phyloP scores from a whole-genome alignment of 768 basidiomycete species.

The Candolleomyces eurysporus region DNA sequence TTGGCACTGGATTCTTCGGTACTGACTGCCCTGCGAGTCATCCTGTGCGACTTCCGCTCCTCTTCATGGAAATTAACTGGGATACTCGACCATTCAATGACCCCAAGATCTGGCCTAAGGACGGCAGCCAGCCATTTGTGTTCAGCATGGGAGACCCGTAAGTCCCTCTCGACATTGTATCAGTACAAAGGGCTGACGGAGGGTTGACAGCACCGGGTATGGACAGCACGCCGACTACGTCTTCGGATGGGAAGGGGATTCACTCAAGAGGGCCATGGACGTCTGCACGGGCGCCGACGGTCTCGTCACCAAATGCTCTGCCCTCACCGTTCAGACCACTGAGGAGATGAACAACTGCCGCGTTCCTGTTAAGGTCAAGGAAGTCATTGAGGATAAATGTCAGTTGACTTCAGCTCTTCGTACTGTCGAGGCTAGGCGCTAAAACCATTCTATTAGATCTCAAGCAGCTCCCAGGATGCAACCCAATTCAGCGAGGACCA shows the following conservation, averaged over 20 bases:
- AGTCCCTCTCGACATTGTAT: not conserved
- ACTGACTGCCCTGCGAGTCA: slow-evolving; percentile 9
- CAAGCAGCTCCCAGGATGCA: slow-evolving; percentile 8
- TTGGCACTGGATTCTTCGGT: slow-evolving; percentile 7
- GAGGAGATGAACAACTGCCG: slow-evolving; percentile 10
- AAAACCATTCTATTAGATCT: not conserved
- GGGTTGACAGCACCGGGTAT: slow-evolving; percentile 5
- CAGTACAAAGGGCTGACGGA: not conserved
- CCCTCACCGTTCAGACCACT: slow-evolving; percentile 7
- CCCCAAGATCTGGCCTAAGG: slow-evolving; percentile 5
- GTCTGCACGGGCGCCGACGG: slow-evolving; percentile 5
- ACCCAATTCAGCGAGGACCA: slow-evolving; percentile 7
- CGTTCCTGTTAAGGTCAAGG: slow-evolving; percentile 2
- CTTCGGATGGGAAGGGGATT: slow-evolving; percentile 11
- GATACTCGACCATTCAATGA: slow-evolving; percentile 13
- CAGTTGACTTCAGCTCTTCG: not conserved
- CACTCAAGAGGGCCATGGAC: slow-evolving; percentile 8
- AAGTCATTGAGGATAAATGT: slow-evolving; percentile 7
- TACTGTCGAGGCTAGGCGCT: not conserved
- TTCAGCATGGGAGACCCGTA: slow-evolving; percentile 18
- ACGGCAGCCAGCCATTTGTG: slow-evolving; percentile 11
- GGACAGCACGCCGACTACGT: slow-evolving; percentile 12
- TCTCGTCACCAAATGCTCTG: slow-evolving; percentile 7
- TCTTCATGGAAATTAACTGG: slow-evolving; percentile 14
- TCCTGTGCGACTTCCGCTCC: slow-evolving; percentile 11